Conservation (phyloP, 441 rosid species). For the Arabidopsis lyrata region DNA sequence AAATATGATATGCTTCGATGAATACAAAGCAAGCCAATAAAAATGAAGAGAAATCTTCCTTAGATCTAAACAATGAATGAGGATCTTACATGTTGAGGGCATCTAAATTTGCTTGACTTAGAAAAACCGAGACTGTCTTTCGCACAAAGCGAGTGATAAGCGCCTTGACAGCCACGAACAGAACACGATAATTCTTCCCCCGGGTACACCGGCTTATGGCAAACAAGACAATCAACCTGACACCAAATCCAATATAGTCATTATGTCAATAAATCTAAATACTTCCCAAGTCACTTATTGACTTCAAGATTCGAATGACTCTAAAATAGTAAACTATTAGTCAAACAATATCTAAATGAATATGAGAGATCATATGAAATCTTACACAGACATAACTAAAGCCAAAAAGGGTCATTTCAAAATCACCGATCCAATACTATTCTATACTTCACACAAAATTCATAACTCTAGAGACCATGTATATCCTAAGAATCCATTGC, state of each 20-base stretch:
- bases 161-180: slow-evolving; percentile 69
- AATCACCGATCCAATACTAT: neutral
- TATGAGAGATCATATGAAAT: neutral
- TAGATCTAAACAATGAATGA: slow-evolving; percentile 9
- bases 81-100: slow-evolving; percentile 88
- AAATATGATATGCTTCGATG: slow-evolving; percentile 7
- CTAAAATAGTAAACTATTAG: neutral
- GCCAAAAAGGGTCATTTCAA: neutral
- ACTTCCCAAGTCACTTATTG: neutral
- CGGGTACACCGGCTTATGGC: slow-evolving; percentile 59
- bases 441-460: neutral
- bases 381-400: too few relatives aligned
- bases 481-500: neutral
- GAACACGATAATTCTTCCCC: slow-evolving; percentile 74
- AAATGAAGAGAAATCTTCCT: slow-evolving; percentile 1
- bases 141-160: slow-evolving; percentile 68
- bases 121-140: slow-evolving; percentile 52
- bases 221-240: slow-evolving; percentile 77
- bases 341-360: neutral
- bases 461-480: neutral
- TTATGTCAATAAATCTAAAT: slow-evolving; percentile 15
- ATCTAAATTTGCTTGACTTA: slow-evolving; percentile 63
- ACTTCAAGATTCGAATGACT: slow-evolving; percentile 22
- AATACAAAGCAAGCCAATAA: slow-evolving; percentile 1
- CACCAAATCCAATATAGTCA: slow-evolving; percentile 23